Evolutionary conservation across 2,329 filamentous ascomycete genomes (phyloP), one percentile per base, ranked within the genome.

Genomic region (Phaeosphaeria sp.): DNA sequence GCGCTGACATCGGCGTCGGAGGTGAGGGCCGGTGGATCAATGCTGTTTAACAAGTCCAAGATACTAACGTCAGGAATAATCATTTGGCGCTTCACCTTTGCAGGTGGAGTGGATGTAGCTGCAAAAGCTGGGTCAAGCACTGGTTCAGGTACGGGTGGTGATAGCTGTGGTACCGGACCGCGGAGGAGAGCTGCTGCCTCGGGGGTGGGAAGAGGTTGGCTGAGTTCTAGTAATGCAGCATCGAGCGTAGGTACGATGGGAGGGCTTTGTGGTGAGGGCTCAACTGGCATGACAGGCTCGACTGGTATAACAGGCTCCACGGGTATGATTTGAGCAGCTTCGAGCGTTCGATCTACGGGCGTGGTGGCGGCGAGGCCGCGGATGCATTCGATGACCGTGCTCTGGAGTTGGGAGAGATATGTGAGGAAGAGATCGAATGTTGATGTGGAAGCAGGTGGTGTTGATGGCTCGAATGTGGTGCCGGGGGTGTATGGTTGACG

Each of bases 331-430:
- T 13, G 21, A 11, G 44, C 20, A 9, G 21, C 17, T 46, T 3
- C 15, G 11, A 17, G 13, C 4, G 21, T 17, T 27, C 10, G 44
- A 27, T 41, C 22, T 23, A n/a, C 44, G 6, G 36, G 52, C 13
- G 11, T 9, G 3, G n/a, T 43, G 10, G 23, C 25, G 7, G 39
- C 47, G 18, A 55, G 11, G 18, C 30, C 23, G n/a, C 52, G 52
- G 18, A 55, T 55, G 18, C 52, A 55, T 22, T 55, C 52, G 18
- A 55, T 55, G 23, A 50, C 52, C 18, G 39, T 55, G 7, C 20
- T 50, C 18, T 50, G 23, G 3, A 55, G 25, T 13, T 36, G 23
- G 18, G 39, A 39, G 3, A 46, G 36, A 9, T 39, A 55, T 21
- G 18, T 15, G 18, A 55, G 39, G 36, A 55, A 55, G 7, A 44